These are phyloP conservation scores for Euptelea pleiosperma DNA, from an alignment of 164 flowering plant species.

Conservation along the genomic window DNA sequence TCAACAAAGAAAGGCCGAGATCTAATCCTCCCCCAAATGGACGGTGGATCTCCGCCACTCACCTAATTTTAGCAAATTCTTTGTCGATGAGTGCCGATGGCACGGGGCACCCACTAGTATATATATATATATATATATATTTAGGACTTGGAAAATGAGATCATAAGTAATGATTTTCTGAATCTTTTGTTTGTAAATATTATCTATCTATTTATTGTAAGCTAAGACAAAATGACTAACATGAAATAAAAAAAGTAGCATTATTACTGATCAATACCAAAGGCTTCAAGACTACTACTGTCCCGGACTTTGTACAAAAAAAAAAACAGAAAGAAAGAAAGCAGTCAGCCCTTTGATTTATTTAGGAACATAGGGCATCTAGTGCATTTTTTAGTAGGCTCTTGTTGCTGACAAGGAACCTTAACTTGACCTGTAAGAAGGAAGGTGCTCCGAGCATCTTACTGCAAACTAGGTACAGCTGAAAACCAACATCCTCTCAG, in stretches of 20 bases:
- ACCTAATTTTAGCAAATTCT: too few relatives aligned
- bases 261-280: conserved; percentile 1
- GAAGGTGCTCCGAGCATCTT: background rate
- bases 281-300: background rate
- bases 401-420: background rate
- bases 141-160: background rate
- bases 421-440: conserved; percentile 7
- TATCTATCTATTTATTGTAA: background rate
- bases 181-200: too few relatives aligned
- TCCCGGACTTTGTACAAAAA: conserved; percentile 7
- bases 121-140: too few relatives aligned
- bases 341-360: conserved; percentile 10
- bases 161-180: too few relatives aligned
- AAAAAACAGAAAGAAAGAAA: background rate
- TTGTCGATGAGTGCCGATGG: too few relatives aligned
- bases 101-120: too few relatives aligned
- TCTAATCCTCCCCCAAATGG: too few relatives aligned
- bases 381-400: conserved; percentile 1
- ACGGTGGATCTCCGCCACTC: too few relatives aligned
- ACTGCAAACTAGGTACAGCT: background rate
- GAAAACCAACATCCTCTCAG: background rate
- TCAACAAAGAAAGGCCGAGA: too few relatives aligned
- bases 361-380: background rate
- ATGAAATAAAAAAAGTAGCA: background rate
- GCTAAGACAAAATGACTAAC: background rate